phyloP scores from a whole-genome alignment of 192 early-diverging fungal species.

The Mortierella antarctica region DNA sequence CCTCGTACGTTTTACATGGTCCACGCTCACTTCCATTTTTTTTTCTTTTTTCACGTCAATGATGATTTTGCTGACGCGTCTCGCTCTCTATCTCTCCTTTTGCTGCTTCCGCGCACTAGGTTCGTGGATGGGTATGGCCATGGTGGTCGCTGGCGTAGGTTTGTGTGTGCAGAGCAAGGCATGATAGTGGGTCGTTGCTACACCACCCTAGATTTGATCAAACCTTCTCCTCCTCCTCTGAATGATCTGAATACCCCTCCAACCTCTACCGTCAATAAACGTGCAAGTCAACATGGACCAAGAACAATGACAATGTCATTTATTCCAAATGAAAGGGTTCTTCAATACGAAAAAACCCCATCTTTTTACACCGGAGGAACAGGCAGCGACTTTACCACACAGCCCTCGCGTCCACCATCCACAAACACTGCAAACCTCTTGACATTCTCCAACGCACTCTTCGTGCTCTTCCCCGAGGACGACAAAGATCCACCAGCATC shows the following conservation, averaged over 20 bases:
- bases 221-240: not conserved
- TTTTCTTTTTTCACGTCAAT: not conserved
- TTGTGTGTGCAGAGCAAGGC: conserved; percentile 71
- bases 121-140: conserved; percentile 71
- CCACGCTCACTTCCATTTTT: not conserved
- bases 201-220: no score
- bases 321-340: not conserved
- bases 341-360: not conserved
- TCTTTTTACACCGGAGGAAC: conserved; percentile 36
- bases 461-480: not conserved
- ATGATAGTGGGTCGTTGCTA: not conserved
- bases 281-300: not conserved
- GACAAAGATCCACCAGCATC: not conserved
- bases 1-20: conserved; percentile 58
- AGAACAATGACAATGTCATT: not conserved
- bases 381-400: conserved; percentile 42
- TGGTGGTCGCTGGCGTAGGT: conserved; percentile 75
- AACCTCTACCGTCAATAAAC: not conserved
- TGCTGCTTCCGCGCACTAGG: conserved; percentile 48
- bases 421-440: conserved; percentile 49
- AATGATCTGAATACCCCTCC: not conserved
- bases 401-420: conserved; percentile 45
- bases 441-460: conserved; percentile 17
- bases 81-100: not conserved
- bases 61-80: not conserved